Evolutionary conservation across 2,329 filamentous ascomycete genomes (phyloP), one percentile per base, ranked within the genome.

Genomic region (Colletotrichum sp.): DNA sequence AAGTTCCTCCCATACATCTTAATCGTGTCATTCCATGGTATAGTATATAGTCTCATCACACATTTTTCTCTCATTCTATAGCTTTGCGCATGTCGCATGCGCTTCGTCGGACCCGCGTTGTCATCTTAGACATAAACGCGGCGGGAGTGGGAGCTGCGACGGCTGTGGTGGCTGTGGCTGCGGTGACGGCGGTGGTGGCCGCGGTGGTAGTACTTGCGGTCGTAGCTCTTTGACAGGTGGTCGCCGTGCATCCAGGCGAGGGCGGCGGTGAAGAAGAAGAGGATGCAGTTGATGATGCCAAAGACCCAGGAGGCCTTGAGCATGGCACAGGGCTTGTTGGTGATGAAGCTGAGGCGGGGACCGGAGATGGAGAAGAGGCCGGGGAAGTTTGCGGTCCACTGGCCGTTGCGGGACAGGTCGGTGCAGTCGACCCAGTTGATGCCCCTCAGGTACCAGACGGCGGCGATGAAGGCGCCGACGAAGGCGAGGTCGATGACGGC

Each of bases 301-400:
- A 98, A 93, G 4, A 95, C 96, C 85, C 95, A 98, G 78, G 89
- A 90, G 1, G 96, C 94, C 90, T 98, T 98, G 81, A 98, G 91
- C 95, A 98, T 97, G 65, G 94, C 91, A 86, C 96, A 98, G 7
- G 92, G 91, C 89, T 96, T 96, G 84, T 95, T 89, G 48, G 92
- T 84, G 69, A 89, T 84, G 55, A 92, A 81, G 56, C 88, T 84
- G 74, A 91, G 89, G 67, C 85, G 85, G 63, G 88, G 88, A 43
- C 90, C 83, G 34, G 85, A 86, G 58, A 90, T 90, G 77, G 85
- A 87, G 34, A 91, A 90, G 76, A 95, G 90, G 14, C 90, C 86
- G 14, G 93, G 93, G 58, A 96, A 87, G 64, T 89, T 88, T 69
- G 90, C 82, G 79, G 89, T 89, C 83, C 92, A 92, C 26, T 85